Conservation (phyloP, 176 grass and related monocot species). For the Avena eriantha region DNA sequence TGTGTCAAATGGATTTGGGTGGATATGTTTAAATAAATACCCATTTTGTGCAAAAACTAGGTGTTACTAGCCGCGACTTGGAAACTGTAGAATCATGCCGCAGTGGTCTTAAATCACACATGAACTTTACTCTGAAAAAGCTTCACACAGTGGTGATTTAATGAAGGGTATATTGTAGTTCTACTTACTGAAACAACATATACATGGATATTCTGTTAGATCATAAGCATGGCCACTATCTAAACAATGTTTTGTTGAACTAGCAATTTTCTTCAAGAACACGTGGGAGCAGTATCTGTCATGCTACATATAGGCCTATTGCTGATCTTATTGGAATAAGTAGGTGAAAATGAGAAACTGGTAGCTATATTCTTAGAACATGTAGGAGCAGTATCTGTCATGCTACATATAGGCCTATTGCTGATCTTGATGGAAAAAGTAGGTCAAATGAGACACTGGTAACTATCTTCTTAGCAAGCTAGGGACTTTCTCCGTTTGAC, state of each 20-base stretch:
- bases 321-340: not conserved
- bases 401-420: not conserved
- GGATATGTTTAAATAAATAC: not conserved
- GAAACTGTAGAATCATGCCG: not conserved
- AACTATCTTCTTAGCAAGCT: not conserved
- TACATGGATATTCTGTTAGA: conserved; percentile 1
- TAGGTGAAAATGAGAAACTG: not conserved
- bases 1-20: not conserved
- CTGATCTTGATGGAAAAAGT: not conserved
- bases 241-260: not conserved
- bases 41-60: too few relatives aligned
- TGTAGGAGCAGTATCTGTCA: not conserved
- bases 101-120: not conserved
- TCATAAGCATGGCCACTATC: conserved; percentile 4
- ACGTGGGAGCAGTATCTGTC: not conserved
- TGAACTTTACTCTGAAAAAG: not conserved
- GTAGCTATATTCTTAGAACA: not conserved
- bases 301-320: conserved; percentile 6
- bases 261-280: not conserved
- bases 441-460: not conserved
- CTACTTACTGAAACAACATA: conserved; percentile 16
- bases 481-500: not conserved
- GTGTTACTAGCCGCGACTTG: not conserved
- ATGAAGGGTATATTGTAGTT: conserved; percentile 6
- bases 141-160: not conserved